Base-by-base conservation (phyloP, 2,329 filamentous ascomycete species). In the Epichloe typhina region DNA sequence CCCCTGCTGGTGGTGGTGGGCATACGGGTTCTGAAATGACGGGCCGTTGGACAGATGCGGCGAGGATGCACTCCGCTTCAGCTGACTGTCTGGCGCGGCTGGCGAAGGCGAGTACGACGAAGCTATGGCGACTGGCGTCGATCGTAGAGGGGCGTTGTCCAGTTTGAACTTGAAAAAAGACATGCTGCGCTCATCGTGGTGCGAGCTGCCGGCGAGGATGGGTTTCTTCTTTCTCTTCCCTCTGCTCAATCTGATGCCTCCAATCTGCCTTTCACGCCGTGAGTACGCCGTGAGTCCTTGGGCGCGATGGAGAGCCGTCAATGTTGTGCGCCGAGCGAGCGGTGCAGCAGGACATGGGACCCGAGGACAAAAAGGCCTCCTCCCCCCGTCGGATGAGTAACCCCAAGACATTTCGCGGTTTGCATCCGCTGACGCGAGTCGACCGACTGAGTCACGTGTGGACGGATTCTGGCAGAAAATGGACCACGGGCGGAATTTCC, bases 111-210 rank as follows among this genome's bases (percentile, higher is more conserved):
- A 17, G 33, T 31, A n/a, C 12, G 49, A 46, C 19, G 46, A 46
- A 35, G 42, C 43, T 40, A 46, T 50, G 35, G 49, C 42, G 42
- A 46, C 9, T 2, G 45, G 44, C 31, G 47, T n/a, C 15, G 17
- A 17, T 23, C 33, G 50, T 6, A n/a, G 44, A 36, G 44, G 45
- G 11, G 45, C 26, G 38, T 47, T 47, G 45, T 51, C 50, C 44
- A 51, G 39, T 33, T 51, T 51, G 50, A 51, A 51, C 38, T 47
- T 51, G 45, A 47, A 38, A 51, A 51, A 51, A 19, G 50, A 51
- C 50, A 51, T 51, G 47, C n/a, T 47, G 38, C 39, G 50, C 45
- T 51, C 50, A 51, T 51, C 17, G 37, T 51, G 50, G 37, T 42
- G 49, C 26, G 23, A 19, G 47, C 23, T 33, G 15, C 15, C 12